phyloP scores from a whole-genome alignment of 345 rosid genomes.

The Sonneratia caseolaris region DNA sequence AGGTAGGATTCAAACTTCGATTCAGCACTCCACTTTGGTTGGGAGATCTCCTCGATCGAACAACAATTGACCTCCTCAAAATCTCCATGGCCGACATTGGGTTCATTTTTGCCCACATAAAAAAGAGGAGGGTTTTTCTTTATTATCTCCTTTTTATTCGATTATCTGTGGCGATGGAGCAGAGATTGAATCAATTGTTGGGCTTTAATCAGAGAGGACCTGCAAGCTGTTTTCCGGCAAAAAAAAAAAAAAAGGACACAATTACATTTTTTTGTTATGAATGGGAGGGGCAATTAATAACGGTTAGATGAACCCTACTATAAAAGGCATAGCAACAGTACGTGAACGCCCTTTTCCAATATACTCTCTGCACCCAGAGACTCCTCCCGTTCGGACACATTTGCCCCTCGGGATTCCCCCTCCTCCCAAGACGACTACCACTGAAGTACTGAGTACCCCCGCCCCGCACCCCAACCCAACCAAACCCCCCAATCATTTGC shows the following conservation, averaged over 20 bases:
- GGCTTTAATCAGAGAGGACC: too few species aligned
- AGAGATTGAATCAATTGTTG: too few species aligned
- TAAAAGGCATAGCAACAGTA: slow-evolving; percentile 15
- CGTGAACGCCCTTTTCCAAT: background rate
- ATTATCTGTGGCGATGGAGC: too few species aligned
- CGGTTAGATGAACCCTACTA: slow-evolving; percentile 5
- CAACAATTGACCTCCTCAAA: too few species aligned
- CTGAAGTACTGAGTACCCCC: background rate
- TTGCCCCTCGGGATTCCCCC: slow-evolving; percentile 49
- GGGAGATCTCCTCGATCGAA: too few species aligned
- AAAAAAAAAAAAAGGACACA: background rate
- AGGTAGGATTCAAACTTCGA: too few species aligned
- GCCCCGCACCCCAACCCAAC: too few species aligned
- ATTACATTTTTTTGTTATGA: slow-evolving; percentile 4
- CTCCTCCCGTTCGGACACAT: slow-evolving; percentile 24
- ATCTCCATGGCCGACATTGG: too few species aligned
- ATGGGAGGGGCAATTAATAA: slow-evolving; percentile 3
- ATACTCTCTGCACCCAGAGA: background rate
- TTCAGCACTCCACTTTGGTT: too few species aligned
- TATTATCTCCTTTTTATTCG: too few species aligned
- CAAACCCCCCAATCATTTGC: slow-evolving; percentile 28
- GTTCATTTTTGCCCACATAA: too few species aligned
- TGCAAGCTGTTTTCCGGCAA: background rate
- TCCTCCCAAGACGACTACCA: background rate
- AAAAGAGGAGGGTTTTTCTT: too few species aligned